Base-by-base conservation (phyloP, 805 yeast genomes). In the Wickerhamiella spandovensis region DNA sequence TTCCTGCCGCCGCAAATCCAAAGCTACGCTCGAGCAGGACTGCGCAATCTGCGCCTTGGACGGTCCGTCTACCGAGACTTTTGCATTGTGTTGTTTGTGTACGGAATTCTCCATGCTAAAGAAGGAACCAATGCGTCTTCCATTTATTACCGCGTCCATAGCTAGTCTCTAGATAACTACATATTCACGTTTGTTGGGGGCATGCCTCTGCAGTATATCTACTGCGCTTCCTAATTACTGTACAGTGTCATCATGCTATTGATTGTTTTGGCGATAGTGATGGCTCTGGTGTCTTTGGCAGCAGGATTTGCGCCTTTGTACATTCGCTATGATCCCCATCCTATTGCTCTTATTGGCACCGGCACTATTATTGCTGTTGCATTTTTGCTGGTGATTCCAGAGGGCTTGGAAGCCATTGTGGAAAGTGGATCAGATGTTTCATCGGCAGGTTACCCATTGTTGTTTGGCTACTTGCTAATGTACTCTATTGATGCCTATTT, bases 291-390 rank as follows among this genome's bases (percentile, higher is more conserved):
- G 8, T 54, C 62, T 24, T 44, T 57, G 38, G 54, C 48, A 1
- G 62, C 64, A 3, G 62, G 60, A 13, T 39, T 55, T 24, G 47
- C 51, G 6, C 64, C 64, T 10, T 52, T 61, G n/a, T 41, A 43
- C 13, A 12, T 28, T 7, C 37, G 23, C 24, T n/a, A 23, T 18
- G 21, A 49, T 9, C 39, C 53, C 28, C 37, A 25, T 15, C 18
- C 3, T 17, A 7, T 59, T 4, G 74, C 84, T 2, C 65, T 73
- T 12, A 64, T 79, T 46, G 78, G 83, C 49, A 70, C 74, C 56
- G 87, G 87, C 1, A 65, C 82, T 20, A 67, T 82, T 48, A 65
- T 81, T 5, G 79, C 85, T 5, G 75, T 86, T 0, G 71, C 82
- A 1, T 62, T 81, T 49, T 68, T 74, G 9, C 67, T 82, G 17